phyloP scores from a whole-genome alignment of 192 early-diverging fungal species.

The Entomortierella chlamydospora region DNA sequence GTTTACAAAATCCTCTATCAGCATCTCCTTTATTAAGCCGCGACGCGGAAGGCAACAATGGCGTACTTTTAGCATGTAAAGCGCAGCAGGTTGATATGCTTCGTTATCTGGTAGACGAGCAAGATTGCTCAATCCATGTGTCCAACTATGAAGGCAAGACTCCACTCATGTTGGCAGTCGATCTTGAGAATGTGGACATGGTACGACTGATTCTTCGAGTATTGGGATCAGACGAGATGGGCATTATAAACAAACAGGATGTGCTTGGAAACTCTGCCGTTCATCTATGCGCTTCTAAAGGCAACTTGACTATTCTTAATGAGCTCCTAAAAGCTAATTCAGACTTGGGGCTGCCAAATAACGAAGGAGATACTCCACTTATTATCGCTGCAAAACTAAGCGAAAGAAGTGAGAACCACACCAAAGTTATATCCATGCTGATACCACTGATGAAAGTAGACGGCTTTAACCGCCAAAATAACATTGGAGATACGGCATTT shows the following conservation, averaged over 20 bases:
- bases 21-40: conserved; percentile 39
- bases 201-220: conserved; percentile 31
- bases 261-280: conserved; percentile 54
- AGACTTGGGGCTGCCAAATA: conserved; percentile 43
- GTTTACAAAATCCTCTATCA: conserved; percentile 7
- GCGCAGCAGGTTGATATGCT: conserved; percentile 42
- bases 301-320: conserved; percentile 13
- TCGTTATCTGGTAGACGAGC: conserved; percentile 29
- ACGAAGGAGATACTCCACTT: conserved; percentile 52
- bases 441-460: conserved; percentile 20
- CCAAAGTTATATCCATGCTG: conserved; percentile 9
- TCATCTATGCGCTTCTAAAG: conserved; percentile 16
- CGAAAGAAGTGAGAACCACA: conserved; percentile 9
- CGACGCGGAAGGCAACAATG: conserved; percentile 55
- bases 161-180: conserved; percentile 53
- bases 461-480: conserved; percentile 50
- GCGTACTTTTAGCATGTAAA: conserved; percentile 53
- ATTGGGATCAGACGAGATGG: conserved; percentile 3
- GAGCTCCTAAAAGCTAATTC: conserved; percentile 25
- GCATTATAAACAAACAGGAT: conserved; percentile 48
- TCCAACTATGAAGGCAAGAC: conserved; percentile 55
- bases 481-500: conserved; percentile 51
- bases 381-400: conserved; percentile 29
- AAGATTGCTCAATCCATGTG: conserved; percentile 17
- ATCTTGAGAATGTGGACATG: conserved; percentile 39